These are phyloP conservation scores for Penicillium palitans DNA, from an alignment of 2,329 filamentous ascomycete species.

Conservation along the genomic window DNA sequence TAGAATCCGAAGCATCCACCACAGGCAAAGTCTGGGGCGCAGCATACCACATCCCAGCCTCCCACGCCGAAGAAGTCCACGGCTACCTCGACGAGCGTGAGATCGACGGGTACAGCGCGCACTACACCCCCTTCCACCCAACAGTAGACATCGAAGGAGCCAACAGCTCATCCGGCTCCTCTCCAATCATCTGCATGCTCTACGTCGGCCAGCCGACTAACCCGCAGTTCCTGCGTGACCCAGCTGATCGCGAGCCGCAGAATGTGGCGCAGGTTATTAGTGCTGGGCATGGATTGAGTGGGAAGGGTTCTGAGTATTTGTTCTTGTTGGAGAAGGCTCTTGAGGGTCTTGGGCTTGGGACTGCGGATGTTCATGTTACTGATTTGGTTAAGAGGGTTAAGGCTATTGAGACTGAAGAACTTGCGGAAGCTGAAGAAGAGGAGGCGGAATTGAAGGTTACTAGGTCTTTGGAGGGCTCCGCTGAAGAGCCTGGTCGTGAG, in stretches of 20 bases:
- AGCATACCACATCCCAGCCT: conserved; percentile 77
- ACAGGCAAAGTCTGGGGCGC: conserved; percentile 77
- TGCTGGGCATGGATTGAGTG: conserved; percentile 75
- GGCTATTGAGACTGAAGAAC: conserved; percentile 54
- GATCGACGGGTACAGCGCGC: conserved; percentile 95
- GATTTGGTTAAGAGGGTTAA: conserved; percentile 75
- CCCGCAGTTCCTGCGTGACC: conserved; percentile 72
- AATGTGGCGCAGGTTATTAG: conserved; percentile 78
- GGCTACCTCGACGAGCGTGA: conserved; percentile 93
- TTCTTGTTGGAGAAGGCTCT: conserved; percentile 76
- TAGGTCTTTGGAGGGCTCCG: conserved; percentile 24
- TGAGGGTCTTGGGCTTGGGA: conserved; percentile 69
- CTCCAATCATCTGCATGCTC: conserved; percentile 63
- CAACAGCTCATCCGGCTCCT: not conserved
- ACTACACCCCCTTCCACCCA: conserved; percentile 77
- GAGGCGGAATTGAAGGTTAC: conserved; percentile 33
- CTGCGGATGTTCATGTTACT: conserved; percentile 78
- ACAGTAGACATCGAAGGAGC: not conserved
- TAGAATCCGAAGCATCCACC: conserved; percentile 32
- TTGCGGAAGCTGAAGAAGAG: conserved; percentile 33
- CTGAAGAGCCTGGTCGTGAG: conserved; percentile 13
- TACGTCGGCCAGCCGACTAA: conserved; percentile 96
- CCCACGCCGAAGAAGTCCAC: conserved; percentile 75
- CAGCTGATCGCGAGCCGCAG: conserved; percentile 68
- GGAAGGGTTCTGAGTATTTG: conserved; percentile 86